Evolutionary conservation across 2,329 filamentous ascomycete genomes (phyloP), one percentile per base, ranked within the genome.

Genomic region (Colletotrichum caudatum): DNA sequence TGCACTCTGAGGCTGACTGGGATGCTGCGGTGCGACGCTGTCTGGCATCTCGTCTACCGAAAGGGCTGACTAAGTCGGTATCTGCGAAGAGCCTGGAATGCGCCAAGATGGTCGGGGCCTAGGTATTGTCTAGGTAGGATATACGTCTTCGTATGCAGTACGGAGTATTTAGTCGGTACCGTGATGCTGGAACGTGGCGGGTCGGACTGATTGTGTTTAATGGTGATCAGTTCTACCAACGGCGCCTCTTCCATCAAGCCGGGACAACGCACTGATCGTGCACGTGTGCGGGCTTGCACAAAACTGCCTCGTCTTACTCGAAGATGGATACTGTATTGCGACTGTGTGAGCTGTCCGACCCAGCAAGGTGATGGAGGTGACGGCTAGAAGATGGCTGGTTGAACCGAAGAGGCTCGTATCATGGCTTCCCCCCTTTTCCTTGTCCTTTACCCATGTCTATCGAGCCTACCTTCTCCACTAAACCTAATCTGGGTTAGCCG

Each of bases 181-280:
- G 14, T 48, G 35, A 41, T n/a, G 56, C 46, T 37, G 56, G 46
- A 66, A 41, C 56, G 44, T 39, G 63, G 63, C 37, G 63, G 63
- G 29, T 6, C 44, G 26, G 54, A 33, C 50, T 33, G 26, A 18
- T 16, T 50, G 23, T 20, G 46, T 26, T 33, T 48, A 29, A 39
- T 41, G 39, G 35, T 26, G 23, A 46, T 20, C 11, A 23, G 23
- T n/a, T 37, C 50, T 37, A 46, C 29, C n/a, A 23, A 37, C 46
- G 54, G 56, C 29, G 64, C 39, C 35, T 41, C 35, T 50, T 16
- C 56, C 37, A 39, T 23, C 16, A 33, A 26, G 33, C 41, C 48
- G 35, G 46, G 46, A 56, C 39, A 51, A 33, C 23, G 33, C 67
- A 44, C 67, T 70, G 59, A 14, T 33, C 48, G 46, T 66, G 59